Conservation (phyloP, 2,329 filamentous ascomycete species). For the Dactylellina drechsleri region DNA sequence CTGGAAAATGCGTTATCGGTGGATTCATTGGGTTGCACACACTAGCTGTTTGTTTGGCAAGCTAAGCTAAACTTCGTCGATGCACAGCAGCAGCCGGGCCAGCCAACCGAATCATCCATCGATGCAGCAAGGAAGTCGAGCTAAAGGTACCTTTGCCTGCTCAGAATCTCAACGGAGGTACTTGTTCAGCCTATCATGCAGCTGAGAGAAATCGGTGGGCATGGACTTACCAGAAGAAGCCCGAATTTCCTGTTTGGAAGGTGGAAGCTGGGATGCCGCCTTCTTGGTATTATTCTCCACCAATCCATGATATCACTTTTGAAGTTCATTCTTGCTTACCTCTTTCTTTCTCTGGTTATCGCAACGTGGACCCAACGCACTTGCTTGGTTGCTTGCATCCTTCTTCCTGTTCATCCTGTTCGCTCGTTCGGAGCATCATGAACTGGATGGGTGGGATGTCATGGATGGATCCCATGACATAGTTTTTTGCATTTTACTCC, state of each 20-base stretch:
- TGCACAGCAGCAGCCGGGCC: too few relatives aligned
- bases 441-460: not conserved
- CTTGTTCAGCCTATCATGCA: not conserved
- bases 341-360: slow-evolving; percentile 4
- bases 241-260: slow-evolving; percentile 51
- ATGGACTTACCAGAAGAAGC: slow-evolving; percentile 46
- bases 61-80: not conserved
- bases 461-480: slow-evolving; percentile 38
- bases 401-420: slow-evolving; percentile 10
- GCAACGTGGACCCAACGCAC: slow-evolving; percentile 28
- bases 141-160: not conserved
- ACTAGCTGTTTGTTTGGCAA: slow-evolving; percentile 3
- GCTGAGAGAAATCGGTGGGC: slow-evolving; percentile 12
- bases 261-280: slow-evolving; percentile 29
- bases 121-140: not conserved
- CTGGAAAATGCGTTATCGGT: slow-evolving; percentile 19
- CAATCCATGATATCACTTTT: slow-evolving; percentile 24
- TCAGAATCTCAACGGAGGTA: too few relatives aligned
- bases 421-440: slow-evolving; percentile 12
- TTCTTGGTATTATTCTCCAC: not conserved
- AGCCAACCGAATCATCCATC: not conserved
- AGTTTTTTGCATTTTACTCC: slow-evolving; percentile 1
- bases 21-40: slow-evolving; percentile 5
- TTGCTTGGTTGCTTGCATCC: not conserved
- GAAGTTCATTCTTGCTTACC: slow-evolving; percentile 15